Evolutionary conservation across 441 rosid species (phyloP).

Genomic region (Kokia cookei): DNA sequence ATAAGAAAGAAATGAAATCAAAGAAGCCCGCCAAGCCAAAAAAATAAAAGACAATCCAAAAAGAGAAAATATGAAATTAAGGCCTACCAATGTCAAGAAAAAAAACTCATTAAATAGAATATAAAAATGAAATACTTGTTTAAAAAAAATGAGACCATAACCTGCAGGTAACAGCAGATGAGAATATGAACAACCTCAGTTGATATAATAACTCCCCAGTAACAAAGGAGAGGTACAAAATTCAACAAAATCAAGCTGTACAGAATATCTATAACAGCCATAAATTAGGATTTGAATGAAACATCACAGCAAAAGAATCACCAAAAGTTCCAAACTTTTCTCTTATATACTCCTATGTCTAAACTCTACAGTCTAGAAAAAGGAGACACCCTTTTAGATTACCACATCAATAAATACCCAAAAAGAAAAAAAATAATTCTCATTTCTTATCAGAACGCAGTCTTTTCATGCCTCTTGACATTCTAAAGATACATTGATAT

Average conservation of each 20-base stretch:
- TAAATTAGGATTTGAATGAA: conserved; percentile 25
- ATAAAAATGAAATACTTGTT: neutral
- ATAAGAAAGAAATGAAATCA: conserved; percentile 3
- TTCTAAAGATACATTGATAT: conserved; percentile 25
- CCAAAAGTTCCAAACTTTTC: conserved; percentile 20
- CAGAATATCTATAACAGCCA: conserved; percentile 33
- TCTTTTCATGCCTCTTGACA: conserved; percentile 34
- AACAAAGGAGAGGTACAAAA: conserved; percentile 20
- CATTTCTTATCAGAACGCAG: conserved; percentile 1
- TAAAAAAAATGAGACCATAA: neutral
- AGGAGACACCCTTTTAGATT: conserved; percentile 21
- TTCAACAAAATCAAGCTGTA: conserved; percentile 25
- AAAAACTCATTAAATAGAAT: neutral
- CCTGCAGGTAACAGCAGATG: neutral
- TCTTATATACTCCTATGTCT: neutral
- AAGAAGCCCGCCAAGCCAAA: conserved; percentile 12
- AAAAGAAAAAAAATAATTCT: conserved; percentile 2
- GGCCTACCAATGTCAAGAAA: conserved; percentile 5
- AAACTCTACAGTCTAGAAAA: conserved; percentile 10
- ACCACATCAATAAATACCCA: conserved; percentile 17
- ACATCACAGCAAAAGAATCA: conserved; percentile 22
- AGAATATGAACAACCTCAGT: conserved; percentile 20
- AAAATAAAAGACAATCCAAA: conserved; percentile 12
- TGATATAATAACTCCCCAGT: conserved; percentile 34
- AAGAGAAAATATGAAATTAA: neutral